phyloP scores from a whole-genome alignment of 148 eudicot species.

The Nepenthes mirabilis region DNA sequence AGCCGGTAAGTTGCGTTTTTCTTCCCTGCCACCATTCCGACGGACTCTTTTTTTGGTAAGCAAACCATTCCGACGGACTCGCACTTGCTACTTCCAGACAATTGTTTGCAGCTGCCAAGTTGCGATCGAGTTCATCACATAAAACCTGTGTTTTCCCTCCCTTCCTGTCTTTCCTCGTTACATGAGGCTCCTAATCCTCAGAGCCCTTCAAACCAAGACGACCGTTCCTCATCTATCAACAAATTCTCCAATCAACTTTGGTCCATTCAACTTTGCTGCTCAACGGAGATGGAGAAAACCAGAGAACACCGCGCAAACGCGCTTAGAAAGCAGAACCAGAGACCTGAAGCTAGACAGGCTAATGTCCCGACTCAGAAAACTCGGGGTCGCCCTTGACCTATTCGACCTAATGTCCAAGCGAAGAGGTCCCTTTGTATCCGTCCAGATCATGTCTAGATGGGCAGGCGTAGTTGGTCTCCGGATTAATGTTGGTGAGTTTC shows the following conservation, averaged over 20 bases:
- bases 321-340: slow-evolving; percentile 51
- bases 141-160: no score
- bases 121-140: no score
- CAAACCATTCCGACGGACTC: no score
- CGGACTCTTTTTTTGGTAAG: no score
- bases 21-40: no score
- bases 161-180: no score
- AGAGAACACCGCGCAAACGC: slow-evolving; percentile 58
- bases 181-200: no score
- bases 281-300: slow-evolving; percentile 65
- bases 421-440: slow-evolving; percentile 45
- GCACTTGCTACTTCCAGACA: no score
- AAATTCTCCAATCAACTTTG: slow-evolving; percentile 16
- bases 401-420: slow-evolving; percentile 42
- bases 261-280: slow-evolving; percentile 41
- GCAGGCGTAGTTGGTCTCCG: slow-evolving; percentile 37
- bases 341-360: slow-evolving; percentile 54
- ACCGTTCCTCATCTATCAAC: not conserved
- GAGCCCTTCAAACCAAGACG: no score
- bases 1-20: no score
- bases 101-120: no score
- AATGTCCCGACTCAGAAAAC: slow-evolving; percentile 20
- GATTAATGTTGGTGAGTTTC: slow-evolving; percentile 29
- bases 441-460: slow-evolving; percentile 60
- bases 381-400: slow-evolving; percentile 42